Percentiles rank a stretch among this genome's conserved stretches.
Conservation (phyloP, 169 alveolate species). For the Plasmodium knowlesi region DNA sequence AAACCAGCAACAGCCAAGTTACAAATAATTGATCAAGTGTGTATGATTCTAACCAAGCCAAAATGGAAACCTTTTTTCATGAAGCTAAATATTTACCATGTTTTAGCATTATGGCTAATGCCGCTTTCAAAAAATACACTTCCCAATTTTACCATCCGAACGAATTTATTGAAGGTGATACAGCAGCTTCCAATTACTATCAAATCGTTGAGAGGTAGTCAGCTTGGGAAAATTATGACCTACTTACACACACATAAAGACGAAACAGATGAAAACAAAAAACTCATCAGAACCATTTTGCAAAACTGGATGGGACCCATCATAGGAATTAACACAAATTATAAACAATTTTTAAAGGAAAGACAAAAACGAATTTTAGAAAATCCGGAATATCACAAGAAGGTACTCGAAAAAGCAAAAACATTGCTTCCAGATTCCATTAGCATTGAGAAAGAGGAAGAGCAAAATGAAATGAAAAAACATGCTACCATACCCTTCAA, state of each 20-base stretch:
- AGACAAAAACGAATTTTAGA: constrained; percentile 67
- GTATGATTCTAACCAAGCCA: constrained; percentile 82
- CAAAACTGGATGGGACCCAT: constrained; percentile 90
- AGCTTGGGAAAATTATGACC: constrained; percentile 85
- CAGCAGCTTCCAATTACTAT: constrained; percentile 85
- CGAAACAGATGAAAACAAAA: constrained; percentile 86
- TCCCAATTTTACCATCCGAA: constrained; percentile 86
- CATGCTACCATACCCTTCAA: constrained; percentile 72
- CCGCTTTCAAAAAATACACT: constrained; percentile 87
- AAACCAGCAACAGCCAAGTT: constrained; percentile 88
- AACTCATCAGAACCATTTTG: constrained; percentile 82
- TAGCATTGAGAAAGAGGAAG: constrained; percentile 72
- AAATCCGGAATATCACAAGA: constrained; percentile 74
- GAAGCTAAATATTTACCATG: constrained; percentile 87
- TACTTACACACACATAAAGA: constrained; percentile 88
- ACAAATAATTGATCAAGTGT: constrained; percentile 84
- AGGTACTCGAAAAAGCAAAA: constrained; percentile 66
- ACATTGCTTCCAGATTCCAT: constrained; percentile 65
- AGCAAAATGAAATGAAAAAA: constrained; percentile 65
- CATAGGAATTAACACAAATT: constrained; percentile 83
- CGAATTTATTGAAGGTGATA: constrained; percentile 83
- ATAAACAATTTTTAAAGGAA: constrained; percentile 73
- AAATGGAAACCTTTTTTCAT: constrained; percentile 87
- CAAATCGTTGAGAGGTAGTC: constrained; percentile 85
- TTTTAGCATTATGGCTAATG: constrained; percentile 87